These are phyloP conservation scores for Plantago elongata DNA, from an alignment of 257 asterid species.

Conservation along the genomic window DNA sequence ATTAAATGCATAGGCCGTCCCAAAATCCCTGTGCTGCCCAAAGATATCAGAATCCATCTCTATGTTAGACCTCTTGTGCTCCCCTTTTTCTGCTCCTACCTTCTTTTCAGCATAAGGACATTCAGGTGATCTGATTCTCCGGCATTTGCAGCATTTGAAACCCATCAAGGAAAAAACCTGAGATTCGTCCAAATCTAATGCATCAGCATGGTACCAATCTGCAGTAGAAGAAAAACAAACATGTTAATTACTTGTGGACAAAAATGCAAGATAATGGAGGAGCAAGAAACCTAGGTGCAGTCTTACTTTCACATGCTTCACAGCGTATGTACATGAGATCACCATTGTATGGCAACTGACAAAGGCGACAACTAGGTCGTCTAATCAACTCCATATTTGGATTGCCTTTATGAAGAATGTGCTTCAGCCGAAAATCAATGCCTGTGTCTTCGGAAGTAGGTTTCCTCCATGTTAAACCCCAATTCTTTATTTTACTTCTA, in stretches of 20 bases:
- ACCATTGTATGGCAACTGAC: conserved; percentile 45
- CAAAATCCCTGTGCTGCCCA: conserved; percentile 23
- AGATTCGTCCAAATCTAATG: conserved; percentile 64
- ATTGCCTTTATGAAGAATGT: conserved; percentile 53
- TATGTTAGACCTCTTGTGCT: conserved; percentile 21
- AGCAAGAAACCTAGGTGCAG: neutral
- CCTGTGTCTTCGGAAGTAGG: conserved; percentile 38
- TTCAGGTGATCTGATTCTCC: conserved; percentile 59
- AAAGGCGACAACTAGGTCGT: conserved; percentile 48
- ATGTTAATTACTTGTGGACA: conserved; percentile 15
- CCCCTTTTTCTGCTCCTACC: conserved; percentile 25
- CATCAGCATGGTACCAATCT: conserved; percentile 90
- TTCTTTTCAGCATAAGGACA: conserved; percentile 57
- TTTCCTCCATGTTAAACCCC: conserved; percentile 81
- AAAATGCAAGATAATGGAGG: neutral
- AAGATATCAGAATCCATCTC: conserved; percentile 26
- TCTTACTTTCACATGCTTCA: conserved; percentile 63
- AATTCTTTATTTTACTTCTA: conserved; percentile 36
- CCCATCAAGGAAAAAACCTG: conserved; percentile 44
- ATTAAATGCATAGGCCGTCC: conserved; percentile 20
- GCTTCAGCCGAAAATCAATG: conserved; percentile 44
- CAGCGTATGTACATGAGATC: conserved; percentile 68
- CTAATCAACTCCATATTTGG: conserved; percentile 15
- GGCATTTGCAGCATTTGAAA: conserved; percentile 80
- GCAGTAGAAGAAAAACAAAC: conserved; percentile 27